These are phyloP conservation scores for Agaricales sp. DNA, from an alignment of 1,284 basidiomycete species.

Conservation along the genomic window DNA sequence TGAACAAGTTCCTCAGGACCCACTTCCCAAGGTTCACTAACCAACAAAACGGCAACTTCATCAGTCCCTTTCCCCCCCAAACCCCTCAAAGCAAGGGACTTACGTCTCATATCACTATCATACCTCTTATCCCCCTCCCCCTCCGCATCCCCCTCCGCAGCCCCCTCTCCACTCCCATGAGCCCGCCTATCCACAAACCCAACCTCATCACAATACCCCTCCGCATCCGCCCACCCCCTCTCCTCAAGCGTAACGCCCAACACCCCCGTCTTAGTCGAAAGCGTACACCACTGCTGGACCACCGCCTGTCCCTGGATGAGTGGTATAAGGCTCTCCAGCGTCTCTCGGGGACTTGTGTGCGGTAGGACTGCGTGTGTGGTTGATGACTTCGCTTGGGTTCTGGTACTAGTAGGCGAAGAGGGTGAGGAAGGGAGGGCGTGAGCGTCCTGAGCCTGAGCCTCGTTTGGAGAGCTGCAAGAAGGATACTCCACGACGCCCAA, in stretches of 20 bases:
- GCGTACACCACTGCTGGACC: slow-evolving; percentile 76
- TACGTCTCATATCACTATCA: slow-evolving; percentile 74
- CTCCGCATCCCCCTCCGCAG: no score
- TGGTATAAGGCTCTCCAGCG: slow-evolving; percentile 79
- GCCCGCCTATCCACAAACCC: slow-evolving; percentile 32
- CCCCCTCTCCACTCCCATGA: neutral
- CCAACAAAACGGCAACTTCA: slow-evolving; percentile 11
- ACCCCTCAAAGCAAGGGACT: slow-evolving; percentile 27
- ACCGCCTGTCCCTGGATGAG: slow-evolving; percentile 90
- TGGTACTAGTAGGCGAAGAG: neutral
- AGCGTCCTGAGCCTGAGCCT: neutral
- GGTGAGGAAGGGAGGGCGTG: neutral
- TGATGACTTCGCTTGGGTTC: no score
- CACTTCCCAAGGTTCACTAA: slow-evolving; percentile 77
- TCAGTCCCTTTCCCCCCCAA: no score
- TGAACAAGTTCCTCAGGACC: slow-evolving; percentile 67
- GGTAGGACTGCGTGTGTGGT: no score
- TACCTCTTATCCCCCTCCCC: slow-evolving; percentile 42
- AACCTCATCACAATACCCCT: slow-evolving; percentile 90
- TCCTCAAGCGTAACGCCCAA: slow-evolving; percentile 86
- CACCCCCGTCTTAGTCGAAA: slow-evolving; percentile 86
- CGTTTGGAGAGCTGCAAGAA: neutral
- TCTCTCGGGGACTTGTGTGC: slow-evolving; percentile 39
- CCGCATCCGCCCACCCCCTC: slow-evolving; percentile 76
- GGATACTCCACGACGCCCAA: slow-evolving; percentile 50